Evolutionary conservation across 768 basidiomycete species (phyloP), one percentile per base, ranked within the genome.

Genomic region (Austroboletus festivus): DNA sequence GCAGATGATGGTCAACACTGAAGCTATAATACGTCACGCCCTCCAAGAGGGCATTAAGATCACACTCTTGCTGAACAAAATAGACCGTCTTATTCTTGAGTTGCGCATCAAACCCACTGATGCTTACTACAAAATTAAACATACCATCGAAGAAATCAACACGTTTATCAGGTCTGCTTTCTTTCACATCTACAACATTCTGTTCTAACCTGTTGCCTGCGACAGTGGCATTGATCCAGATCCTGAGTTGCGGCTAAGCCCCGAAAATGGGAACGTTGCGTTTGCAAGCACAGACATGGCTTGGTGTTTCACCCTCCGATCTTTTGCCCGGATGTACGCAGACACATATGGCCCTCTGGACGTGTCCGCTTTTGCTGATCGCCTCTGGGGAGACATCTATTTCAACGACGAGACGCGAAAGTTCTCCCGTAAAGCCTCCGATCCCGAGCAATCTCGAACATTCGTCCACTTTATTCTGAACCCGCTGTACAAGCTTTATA

Each of bases 311-410:
- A 97, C 96, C 3, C 73, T 98, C 37, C 78, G 78, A 30, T 94
- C 94, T 7, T 99, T 98, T 64, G 93, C 96, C 5, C 82, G 90
- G 68, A 89, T 98, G 86, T 99, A 99, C 68, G 85, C 91, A 6
- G 87, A 96, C 60, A 88, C 91, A 1, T 97, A 85, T 62, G 91
- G 93, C 22, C 75, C 82, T 10, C 71, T 98, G 44, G 89, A 97
- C 61, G 81, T 93, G n/a, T 68, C 78, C 28, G 79, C 84, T 9
- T 95, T 99, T 56, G 92, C 94, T 16, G 82, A 81, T 54, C 82
- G 96, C 30, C 80, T 99, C 13, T 99, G 96, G 96, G 96, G 96
- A 15, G 94, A 98, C 70, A 92, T 98, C 61, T 99, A 93, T 73
- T 97, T 89, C 70, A 83, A 93, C 68, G 63, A 74, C 37, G 83